Base-by-base conservation (phyloP, 768 basidiomycete genomes). In the Lactifluus subvellereus region DNA sequence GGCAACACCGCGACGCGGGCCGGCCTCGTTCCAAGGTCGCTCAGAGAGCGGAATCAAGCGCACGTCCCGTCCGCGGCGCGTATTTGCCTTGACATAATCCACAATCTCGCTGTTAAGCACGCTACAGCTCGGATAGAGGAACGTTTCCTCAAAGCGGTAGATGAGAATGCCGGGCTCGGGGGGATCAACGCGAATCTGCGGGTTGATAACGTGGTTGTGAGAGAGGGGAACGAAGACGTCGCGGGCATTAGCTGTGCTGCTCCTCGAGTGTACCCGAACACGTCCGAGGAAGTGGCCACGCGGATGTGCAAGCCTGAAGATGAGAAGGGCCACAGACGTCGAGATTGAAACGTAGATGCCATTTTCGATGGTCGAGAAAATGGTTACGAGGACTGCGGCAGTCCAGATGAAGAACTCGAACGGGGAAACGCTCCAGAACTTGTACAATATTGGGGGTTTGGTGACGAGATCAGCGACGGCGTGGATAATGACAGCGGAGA, bases 401-500 rank as follows among this genome's bases (percentile, higher is more conserved):
- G 77, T 70, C 85, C 89, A 96, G 70, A 96, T 94, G 68, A 94
- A 37, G 75, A 91, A 94, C 71, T 99, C 97, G 54, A 98, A 76
- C 0, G 97, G 97, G 0, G 90, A 91, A 27, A 96, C 86, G 33
- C 91, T 85, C 97, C 97, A 99, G 80, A 87, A 99, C 2, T 82
- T 80, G 75, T 88, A 98, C 16, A 89, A 86, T 74, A 91, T 85
- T 51, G 81, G 74, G 0, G 95, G 97, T 0, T 87, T 84, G 16
- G 94, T 89, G 57, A 99, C 88, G 54, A 99, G 79, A 76, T 89
- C 88, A 6, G 85, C 86, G 18, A 95, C 92, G 43, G 92, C 92
- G 71, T 96, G 94, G 67, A 98, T 96, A 72, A 98, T 96, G 66
- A 98, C 83, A 37, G 95, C 96, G 11, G 92, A 88, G n/a, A 98